Evolutionary conservation across 805 yeast genomes (phyloP).

Genomic region (Tanozyma kutaoensis): DNA sequence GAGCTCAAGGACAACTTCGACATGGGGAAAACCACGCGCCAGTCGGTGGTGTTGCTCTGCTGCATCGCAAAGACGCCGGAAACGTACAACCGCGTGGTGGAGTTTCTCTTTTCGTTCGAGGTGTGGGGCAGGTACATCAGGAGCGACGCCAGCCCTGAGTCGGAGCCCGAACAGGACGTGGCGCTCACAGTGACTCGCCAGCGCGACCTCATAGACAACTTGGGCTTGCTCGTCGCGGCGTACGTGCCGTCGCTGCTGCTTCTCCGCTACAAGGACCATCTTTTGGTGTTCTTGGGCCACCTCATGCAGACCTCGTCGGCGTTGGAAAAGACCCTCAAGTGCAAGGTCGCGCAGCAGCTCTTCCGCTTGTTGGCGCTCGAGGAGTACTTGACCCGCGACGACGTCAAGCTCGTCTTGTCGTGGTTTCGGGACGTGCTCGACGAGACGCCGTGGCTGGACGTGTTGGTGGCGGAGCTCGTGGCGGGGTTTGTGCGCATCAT

Average conservation of each 20-base stretch:
- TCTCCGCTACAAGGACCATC: slow-evolving; percentile 43
- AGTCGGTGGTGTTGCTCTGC: slow-evolving; percentile 48
- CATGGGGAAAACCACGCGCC: slow-evolving; percentile 39
- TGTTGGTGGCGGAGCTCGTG: slow-evolving; percentile 17
- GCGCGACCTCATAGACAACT: slow-evolving; percentile 42
- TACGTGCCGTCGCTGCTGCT: slow-evolving; percentile 7
- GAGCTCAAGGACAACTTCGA: slow-evolving; percentile 43
- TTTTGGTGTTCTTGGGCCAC: slow-evolving; percentile 56
- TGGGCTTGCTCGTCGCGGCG: slow-evolving; percentile 43
- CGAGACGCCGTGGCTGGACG: background rate
- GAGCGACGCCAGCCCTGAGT: slow-evolving; percentile 7
- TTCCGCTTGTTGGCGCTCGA: slow-evolving; percentile 39
- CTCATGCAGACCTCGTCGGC: slow-evolving; percentile 55
- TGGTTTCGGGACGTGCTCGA: slow-evolving; percentile 27
- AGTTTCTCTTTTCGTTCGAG: slow-evolving; percentile 17
- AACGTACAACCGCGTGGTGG: slow-evolving; percentile 36
- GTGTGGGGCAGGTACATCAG: slow-evolving; percentile 28
- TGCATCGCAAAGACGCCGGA: slow-evolving; percentile 34
- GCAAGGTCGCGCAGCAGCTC: slow-evolving; percentile 53
- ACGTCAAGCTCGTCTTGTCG: slow-evolving; percentile 48
- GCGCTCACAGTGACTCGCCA: slow-evolving; percentile 40
- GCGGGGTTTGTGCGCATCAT: slow-evolving; percentile 40
- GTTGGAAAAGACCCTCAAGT: slow-evolving; percentile 56
- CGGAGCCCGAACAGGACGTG: slow-evolving; percentile 8
- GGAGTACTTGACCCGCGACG: slow-evolving; percentile 37